These are phyloP conservation scores for Phytophthora colocasiae DNA, from an alignment of 352 stramenopile genomes.

Conservation along the genomic window DNA sequence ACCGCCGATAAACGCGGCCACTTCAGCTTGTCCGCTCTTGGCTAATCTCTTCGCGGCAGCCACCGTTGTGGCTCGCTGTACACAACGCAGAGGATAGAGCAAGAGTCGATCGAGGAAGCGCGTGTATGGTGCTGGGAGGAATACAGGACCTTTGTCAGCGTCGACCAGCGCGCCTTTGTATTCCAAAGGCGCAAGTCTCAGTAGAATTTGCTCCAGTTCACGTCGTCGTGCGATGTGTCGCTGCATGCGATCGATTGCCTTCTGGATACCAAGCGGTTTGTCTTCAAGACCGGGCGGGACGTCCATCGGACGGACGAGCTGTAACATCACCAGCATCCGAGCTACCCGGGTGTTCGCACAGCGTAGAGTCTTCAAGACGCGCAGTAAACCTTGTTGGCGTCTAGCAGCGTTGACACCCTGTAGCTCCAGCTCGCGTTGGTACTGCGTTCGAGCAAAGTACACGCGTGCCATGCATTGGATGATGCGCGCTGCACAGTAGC, in stretches of 20 bases:
- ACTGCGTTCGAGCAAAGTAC: slow-evolving; percentile 68
- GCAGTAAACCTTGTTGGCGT: slow-evolving; percentile 62
- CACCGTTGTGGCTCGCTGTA: slow-evolving; percentile 60
- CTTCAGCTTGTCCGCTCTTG: slow-evolving; percentile 52
- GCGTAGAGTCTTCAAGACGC: slow-evolving; percentile 56
- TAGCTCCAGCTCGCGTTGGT: slow-evolving; percentile 68
- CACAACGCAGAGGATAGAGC: slow-evolving; percentile 65
- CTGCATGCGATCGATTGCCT: slow-evolving; percentile 63
- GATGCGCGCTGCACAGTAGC: slow-evolving; percentile 66
- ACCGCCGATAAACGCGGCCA: slow-evolving; percentile 68
- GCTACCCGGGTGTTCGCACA: slow-evolving; percentile 74
- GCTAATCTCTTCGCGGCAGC: slow-evolving; percentile 58
- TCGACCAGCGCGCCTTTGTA: slow-evolving; percentile 51
- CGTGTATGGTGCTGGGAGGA: slow-evolving; percentile 65
- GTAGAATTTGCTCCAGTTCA: slow-evolving; percentile 63
- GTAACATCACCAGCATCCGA: slow-evolving; percentile 73
- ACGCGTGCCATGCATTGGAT: slow-evolving; percentile 80
- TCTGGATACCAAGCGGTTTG: slow-evolving; percentile 67
- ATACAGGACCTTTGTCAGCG: slow-evolving; percentile 13
- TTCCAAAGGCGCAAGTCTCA: slow-evolving; percentile 55
- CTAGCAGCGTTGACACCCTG: slow-evolving; percentile 74
- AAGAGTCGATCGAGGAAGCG: slow-evolving; percentile 70
- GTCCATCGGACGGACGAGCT: slow-evolving; percentile 64
- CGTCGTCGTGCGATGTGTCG: slow-evolving; percentile 52
- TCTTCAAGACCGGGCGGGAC: slow-evolving; percentile 59